These are phyloP conservation scores for Poa pratensis DNA, from an alignment of 176 grass and related monocot genomes.

Conservation along the genomic window DNA sequence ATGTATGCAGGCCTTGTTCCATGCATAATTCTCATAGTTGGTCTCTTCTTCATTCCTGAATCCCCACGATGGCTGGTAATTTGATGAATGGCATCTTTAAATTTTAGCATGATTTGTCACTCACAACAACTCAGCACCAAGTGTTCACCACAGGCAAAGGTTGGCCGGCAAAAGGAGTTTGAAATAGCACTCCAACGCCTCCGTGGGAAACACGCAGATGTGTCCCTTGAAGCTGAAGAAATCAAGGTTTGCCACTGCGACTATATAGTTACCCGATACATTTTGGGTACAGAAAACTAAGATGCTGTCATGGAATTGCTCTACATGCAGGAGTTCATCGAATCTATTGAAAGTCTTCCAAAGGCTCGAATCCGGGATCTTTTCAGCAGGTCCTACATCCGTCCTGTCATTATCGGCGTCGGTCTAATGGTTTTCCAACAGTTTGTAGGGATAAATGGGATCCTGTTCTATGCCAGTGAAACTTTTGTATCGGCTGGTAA, in stretches of 20 bases:
- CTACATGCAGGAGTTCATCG: conserved; percentile 51
- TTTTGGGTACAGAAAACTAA: background rate
- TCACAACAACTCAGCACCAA: background rate
- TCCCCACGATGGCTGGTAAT: conserved; percentile 72
- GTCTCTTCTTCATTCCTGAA: conserved; percentile 68
- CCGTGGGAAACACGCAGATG: conserved; percentile 51
- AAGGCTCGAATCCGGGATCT: conserved; percentile 57
- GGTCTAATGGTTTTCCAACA: conserved; percentile 80
- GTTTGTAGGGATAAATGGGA: conserved; percentile 69
- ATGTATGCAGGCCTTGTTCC: conserved; percentile 51
- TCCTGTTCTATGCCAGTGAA: conserved; percentile 68
- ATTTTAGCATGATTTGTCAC: background rate
- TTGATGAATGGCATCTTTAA: background rate
- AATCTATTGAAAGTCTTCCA: conserved; percentile 44
- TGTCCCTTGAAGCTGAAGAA: conserved; percentile 54
- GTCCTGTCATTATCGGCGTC: conserved; percentile 49
- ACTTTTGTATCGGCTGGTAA: conserved; percentile 76
- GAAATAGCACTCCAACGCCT: conserved; percentile 49
- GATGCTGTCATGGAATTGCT: background rate
- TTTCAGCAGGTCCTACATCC: conserved; percentile 51
- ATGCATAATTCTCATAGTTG: conserved; percentile 52
- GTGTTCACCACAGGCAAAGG: conserved; percentile 45
- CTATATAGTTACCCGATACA: background rate
- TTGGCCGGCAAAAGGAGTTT: conserved; percentile 57
- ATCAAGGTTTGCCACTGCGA: conserved; percentile 39